Conservation (phyloP, 108 stramenopile species). For the Pseudonitzschia delicatissima region DNA sequence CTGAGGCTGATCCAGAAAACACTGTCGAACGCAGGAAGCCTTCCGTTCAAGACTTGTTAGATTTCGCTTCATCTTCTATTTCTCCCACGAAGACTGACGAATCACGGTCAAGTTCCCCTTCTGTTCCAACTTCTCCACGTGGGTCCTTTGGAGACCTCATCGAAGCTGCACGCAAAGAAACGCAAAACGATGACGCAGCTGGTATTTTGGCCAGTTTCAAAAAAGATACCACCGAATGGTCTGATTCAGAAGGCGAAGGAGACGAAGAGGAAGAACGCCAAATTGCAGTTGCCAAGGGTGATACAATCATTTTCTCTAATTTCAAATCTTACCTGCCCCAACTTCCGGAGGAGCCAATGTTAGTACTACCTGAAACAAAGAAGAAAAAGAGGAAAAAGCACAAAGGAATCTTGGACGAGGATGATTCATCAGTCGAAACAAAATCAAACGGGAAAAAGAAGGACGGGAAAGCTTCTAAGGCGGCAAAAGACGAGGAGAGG, state of each 20-base stretch:
- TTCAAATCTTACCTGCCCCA: conserved; percentile 36
- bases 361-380: background rate
- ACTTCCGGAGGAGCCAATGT: conserved; percentile 38
- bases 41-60: conserved; percentile 23
- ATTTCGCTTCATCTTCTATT: conserved; percentile 15
- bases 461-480: background rate
- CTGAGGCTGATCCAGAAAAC: background rate
- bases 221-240: conserved; percentile 25
- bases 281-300: conserved; percentile 20
- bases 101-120: background rate
- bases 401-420: conserved; percentile 24
- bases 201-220: conserved; percentile 27
- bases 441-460: conserved; percentile 19
- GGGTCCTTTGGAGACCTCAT: conserved; percentile 31
- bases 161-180: conserved; percentile 27
- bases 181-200: conserved; percentile 31
- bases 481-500: background rate
- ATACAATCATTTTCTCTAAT: conserved; percentile 26
- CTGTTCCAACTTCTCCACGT: background rate
- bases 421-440: conserved; percentile 8
- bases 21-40: conserved; percentile 4
- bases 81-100: background rate
- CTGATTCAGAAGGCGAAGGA: conserved; percentile 26
- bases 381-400: conserved; percentile 17
- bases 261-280: conserved; percentile 21